Conservation (phyloP, 116 monocot genomes). For the Zostera marina region DNA sequence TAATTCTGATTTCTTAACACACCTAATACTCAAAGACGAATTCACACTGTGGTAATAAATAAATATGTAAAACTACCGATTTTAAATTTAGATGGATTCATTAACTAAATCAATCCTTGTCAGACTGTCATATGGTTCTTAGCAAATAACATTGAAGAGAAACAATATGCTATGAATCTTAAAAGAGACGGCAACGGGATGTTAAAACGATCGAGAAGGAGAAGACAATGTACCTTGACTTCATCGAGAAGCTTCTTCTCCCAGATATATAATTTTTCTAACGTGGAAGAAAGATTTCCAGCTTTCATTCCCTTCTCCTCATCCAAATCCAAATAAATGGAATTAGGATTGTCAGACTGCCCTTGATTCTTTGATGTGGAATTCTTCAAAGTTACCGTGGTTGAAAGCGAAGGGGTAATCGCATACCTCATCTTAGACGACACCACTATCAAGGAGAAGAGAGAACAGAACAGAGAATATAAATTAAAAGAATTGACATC, state of each 20-base stretch:
- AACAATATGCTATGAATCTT: background rate
- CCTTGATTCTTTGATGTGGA: slow-evolving; percentile 6
- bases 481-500: background rate
- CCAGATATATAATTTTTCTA: slow-evolving; percentile 85
- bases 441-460: slow-evolving; percentile 15
- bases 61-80: no score
- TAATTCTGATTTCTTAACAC: no score
- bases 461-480: background rate
- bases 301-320: slow-evolving; percentile 47
- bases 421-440: slow-evolving; percentile 37
- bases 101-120: no score
- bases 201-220: background rate
- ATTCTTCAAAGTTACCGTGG: background rate
- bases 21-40: no score
- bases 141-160: background rate
- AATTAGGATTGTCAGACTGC: slow-evolving; percentile 10
- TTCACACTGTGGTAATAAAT: no score
- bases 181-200: background rate
- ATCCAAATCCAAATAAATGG: slow-evolving; percentile 23
- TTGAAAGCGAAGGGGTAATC: slow-evolving; percentile 11
- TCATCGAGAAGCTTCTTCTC: slow-evolving; percentile 89
- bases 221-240: slow-evolving; percentile 42
- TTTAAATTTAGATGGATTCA: no score
- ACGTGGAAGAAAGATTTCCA: slow-evolving; percentile 60
- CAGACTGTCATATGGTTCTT: no score